Evolutionary conservation across 2,329 filamentous ascomycete species (phyloP).

Genomic region (Botryotinia calthae): DNA sequence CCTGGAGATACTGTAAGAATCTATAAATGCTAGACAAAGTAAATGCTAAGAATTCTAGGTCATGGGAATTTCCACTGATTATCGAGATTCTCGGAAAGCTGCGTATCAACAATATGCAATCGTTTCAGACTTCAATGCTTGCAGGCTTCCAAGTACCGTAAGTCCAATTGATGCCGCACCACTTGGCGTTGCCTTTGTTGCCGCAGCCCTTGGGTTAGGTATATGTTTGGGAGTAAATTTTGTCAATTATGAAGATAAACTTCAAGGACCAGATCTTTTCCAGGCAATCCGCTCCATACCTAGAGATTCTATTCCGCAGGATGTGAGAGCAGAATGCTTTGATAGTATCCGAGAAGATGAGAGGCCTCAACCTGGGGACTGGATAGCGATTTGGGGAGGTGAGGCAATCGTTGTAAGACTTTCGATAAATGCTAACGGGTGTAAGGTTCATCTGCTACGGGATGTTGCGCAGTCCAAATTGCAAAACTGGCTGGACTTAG

Average conservation of each 20-base stretch:
- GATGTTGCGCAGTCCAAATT: conserved; percentile 64
- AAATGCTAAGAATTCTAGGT: conserved; percentile 37
- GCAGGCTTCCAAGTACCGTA: conserved; percentile 31
- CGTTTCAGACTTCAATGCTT: conserved; percentile 37
- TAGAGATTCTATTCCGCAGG: conserved; percentile 51
- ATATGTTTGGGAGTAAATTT: conserved; percentile 71
- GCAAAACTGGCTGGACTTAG: conserved; percentile 63
- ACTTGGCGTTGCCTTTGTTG: conserved; percentile 47
- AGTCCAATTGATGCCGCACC: conserved; percentile 31
- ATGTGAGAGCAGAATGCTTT: conserved; percentile 64
- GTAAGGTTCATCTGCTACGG: conserved; percentile 64
- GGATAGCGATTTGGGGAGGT: conserved; percentile 73
- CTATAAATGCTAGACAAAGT: conserved; percentile 29
- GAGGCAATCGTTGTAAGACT: conserved; percentile 27
- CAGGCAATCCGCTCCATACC: conserved; percentile 49
- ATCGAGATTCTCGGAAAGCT: conserved; percentile 36
- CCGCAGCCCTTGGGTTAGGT: conserved; percentile 63
- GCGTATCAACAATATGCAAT: conserved; percentile 53
- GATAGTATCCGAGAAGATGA: conserved; percentile 51
- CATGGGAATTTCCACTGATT: conserved; percentile 37
- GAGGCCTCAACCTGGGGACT: conserved; percentile 60
- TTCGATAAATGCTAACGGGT: conserved; percentile 3
- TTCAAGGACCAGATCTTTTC: conserved; percentile 55
- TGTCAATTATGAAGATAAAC: conserved; percentile 43
- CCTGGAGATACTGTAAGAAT: conserved; percentile 51